Conservation (phyloP, 495 filamentous ascomycete species). For the Neurospora discreta region DNA sequence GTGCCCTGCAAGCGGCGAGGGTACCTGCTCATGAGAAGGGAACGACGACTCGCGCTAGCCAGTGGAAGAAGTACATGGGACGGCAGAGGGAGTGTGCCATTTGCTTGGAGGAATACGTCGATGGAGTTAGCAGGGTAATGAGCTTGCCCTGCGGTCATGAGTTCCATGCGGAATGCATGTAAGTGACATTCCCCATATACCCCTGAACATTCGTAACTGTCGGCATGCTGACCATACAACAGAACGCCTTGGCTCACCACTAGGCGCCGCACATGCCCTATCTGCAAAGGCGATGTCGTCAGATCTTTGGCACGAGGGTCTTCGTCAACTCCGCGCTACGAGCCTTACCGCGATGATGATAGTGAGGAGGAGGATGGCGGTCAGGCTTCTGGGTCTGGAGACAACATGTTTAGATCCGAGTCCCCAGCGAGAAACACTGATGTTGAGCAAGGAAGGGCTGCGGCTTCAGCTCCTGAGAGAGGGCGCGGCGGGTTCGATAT, state of each 20-base stretch:
- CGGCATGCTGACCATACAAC: constrained; percentile 14
- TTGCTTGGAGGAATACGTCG: constrained; percentile 92
- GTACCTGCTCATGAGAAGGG: constrained; percentile 38
- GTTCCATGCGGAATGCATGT: constrained; percentile 98
- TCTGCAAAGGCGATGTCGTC: constrained; percentile 96
- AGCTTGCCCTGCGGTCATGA: constrained; percentile 97
- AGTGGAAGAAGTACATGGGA: constrained; percentile 76
- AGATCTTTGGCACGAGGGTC: constrained; percentile 39
- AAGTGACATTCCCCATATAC: constrained; percentile 33
- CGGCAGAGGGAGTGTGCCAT: constrained; percentile 94
- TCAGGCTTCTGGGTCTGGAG: constrained; percentile 7
- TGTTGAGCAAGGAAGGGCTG: constrained; percentile 18
- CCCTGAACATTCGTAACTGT: background rate
- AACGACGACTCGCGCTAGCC: constrained; percentile 31
- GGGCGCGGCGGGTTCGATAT: background rate
- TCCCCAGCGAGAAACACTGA: constrained; percentile 9
- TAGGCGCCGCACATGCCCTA: constrained; percentile 87
- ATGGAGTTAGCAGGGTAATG: constrained; percentile 92
- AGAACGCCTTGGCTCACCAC: constrained; percentile 98
- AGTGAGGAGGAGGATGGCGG: constrained; percentile 29
- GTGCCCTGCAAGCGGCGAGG: constrained; percentile 23
- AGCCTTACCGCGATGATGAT: constrained; percentile 37
- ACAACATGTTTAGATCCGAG: constrained; percentile 4
- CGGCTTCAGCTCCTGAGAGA: background rate
- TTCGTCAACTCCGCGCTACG: constrained; percentile 33